Evolutionary conservation across 2,329 filamentous ascomycete genomes (phyloP), one percentile per base, ranked within the genome.

Genomic region (Chrysoporthe deuterocubensis): DNA sequence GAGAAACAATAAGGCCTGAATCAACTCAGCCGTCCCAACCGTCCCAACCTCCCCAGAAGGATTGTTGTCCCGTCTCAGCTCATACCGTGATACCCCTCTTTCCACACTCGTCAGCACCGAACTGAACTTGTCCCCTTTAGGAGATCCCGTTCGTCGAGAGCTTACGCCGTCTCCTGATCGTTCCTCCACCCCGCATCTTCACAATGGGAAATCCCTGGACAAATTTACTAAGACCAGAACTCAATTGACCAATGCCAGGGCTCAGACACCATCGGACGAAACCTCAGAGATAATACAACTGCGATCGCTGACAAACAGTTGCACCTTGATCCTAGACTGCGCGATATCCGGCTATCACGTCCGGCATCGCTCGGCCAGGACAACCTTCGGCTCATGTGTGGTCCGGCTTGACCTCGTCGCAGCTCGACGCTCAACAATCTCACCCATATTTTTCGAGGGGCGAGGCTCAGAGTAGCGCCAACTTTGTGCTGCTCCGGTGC

Each of bases 201-300:
- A 32, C 13, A n/a, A 52, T 16, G 32, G 34, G 56, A 50, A 50
- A n/a, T 52, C 57, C 64, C 64, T 65, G 56, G 34, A 21, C 4
- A 6, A 7, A n/a, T 18, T 46, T 37, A 42, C 6, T 21, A 60
- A 37, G 18, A 44, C n/a, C 56, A 60, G 14, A 56, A 44, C 34
- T 32, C 48, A 34, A 60, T 59, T 60, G 57, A 60, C 56, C 56
- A 60, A 65, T 60, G 32, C 26, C n/a, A 48, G 44, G 32, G 43
- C 43, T 37, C 13, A 50, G 9, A 18, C 44, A 32, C 21, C 3
- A 7, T 62, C 44, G 26, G 26, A 62, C 43, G 34, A 8, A 14
- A 7, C 32, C 54, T 13, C 34, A 40, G 7, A n/a, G 54, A 57
- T 37, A 34, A 37, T 18, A 40, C 34, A 3, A 18, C 40, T 40